Percentiles rank a stretch among this genome's conserved stretches.
Evolutionary conservation across 1,284 basidiomycete genomes (phyloP).

Genomic region (Baeospora myosura): DNA sequence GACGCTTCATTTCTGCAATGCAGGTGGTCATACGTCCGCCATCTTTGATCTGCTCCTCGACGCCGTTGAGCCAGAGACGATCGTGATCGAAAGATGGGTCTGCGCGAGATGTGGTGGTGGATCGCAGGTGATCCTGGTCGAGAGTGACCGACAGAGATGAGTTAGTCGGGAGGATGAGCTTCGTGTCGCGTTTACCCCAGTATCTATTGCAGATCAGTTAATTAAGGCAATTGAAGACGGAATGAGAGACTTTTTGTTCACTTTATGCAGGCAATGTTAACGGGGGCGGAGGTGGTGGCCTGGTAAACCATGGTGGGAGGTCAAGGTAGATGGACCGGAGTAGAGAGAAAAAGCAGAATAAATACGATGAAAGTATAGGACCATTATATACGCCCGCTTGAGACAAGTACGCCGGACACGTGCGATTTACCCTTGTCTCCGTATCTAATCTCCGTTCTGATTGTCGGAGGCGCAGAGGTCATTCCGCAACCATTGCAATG

Average conservation of each 20-base stretch:
- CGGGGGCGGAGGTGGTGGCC: slow-evolving; percentile 88
- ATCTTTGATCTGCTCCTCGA: slow-evolving; percentile 81
- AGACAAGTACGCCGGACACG: too few relatives aligned
- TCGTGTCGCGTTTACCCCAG: slow-evolving; percentile 97
- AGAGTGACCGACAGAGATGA: slow-evolving; percentile 96
- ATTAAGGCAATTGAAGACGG: slow-evolving; percentile 1
- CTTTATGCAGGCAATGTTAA: slow-evolving; percentile 98
- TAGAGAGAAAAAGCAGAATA: too few relatives aligned
- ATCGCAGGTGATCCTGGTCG: slow-evolving; percentile 91
- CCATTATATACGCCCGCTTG: too few relatives aligned
- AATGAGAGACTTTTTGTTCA: slow-evolving; percentile 35
- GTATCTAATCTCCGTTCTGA: too few relatives aligned
- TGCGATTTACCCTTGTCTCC: too few relatives aligned
- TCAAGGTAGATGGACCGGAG: too few relatives aligned
- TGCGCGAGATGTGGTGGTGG: slow-evolving; percentile 88
- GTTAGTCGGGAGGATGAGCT: slow-evolving; percentile 95
- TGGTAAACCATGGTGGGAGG: slow-evolving; percentile 67
- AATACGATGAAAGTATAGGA: too few relatives aligned
- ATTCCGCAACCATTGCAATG: too few relatives aligned
- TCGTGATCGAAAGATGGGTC: slow-evolving; percentile 74
- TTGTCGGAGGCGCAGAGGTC: too few relatives aligned
- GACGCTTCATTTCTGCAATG: slow-evolving; percentile 80
- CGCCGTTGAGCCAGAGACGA: slow-evolving; percentile 91
- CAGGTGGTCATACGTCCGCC: slow-evolving; percentile 80
- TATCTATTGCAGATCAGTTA: slow-evolving; percentile 48